Percentiles rank a stretch among this genome's conserved stretches.
phyloP scores from a whole-genome alignment of 768 basidiomycete species.

The Hydnomerulius pinastri region DNA sequence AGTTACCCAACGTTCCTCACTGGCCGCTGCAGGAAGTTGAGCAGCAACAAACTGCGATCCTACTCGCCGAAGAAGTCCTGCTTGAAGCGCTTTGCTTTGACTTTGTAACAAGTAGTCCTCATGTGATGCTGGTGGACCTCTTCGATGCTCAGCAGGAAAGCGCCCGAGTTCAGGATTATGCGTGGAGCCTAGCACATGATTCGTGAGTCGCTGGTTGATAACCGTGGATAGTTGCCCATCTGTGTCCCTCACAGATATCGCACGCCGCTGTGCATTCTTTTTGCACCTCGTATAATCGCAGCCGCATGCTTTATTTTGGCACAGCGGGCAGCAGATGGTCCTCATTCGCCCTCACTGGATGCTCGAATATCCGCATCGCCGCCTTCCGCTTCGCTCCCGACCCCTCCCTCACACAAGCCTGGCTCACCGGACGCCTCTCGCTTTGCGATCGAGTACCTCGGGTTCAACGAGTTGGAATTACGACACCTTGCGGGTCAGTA shows the following conservation, averaged over 20 bases:
- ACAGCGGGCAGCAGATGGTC: constrained; percentile 70
- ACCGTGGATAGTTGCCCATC: constrained; percentile 7
- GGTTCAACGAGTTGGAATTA: constrained; percentile 61
- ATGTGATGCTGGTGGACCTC: constrained; percentile 72
- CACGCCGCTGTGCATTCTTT: constrained; percentile 76
- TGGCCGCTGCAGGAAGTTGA: constrained; percentile 66
- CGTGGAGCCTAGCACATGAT: constrained; percentile 88
- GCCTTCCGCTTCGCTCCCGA: constrained; percentile 76
- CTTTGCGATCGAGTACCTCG: constrained; percentile 67
- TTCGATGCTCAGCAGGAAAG: constrained; percentile 58
- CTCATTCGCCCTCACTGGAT: constrained; percentile 72
- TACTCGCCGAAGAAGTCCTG: constrained; percentile 75
- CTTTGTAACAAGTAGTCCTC: constrained; percentile 76
- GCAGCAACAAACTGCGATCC: constrained; percentile 64
- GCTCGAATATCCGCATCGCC: constrained; percentile 71
- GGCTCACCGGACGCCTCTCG: constrained; percentile 70
- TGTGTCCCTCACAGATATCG: constrained; percentile 55
- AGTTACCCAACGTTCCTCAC: constrained; percentile 1
- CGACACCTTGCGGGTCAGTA: constrained; percentile 58
- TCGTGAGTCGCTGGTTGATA: constrained; percentile 52
- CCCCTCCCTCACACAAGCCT: constrained; percentile 77
- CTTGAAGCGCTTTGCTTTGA: constrained; percentile 87
- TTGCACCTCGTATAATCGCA: constrained; percentile 68
- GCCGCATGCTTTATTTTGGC: constrained; percentile 78
- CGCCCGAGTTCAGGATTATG: constrained; percentile 61